Evolutionary conservation across 805 yeast genomes (phyloP).

Genomic region (Brettanomyces anomalus): DNA sequence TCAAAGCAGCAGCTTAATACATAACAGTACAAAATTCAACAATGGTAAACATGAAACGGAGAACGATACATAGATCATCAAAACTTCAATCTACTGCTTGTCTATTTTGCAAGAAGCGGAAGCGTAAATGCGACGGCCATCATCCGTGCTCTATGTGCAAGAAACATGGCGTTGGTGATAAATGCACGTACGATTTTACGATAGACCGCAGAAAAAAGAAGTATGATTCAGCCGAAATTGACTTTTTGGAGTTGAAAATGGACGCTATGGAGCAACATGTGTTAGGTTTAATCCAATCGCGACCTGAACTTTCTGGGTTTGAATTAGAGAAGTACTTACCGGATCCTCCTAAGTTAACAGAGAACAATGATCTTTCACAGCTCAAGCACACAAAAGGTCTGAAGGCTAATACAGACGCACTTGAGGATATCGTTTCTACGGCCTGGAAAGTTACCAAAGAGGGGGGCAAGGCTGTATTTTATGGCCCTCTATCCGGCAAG

Average conservation of each 20-base stretch:
- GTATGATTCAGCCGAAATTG: constrained; percentile 24
- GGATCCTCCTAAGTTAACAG: constrained; percentile 10
- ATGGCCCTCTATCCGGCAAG: constrained; percentile 28
- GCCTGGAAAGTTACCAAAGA: constrained; percentile 26
- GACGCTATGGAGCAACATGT: constrained; percentile 21
- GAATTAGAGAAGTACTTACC: constrained; percentile 7
- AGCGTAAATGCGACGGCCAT: constrained; percentile 19
- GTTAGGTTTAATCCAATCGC: constrained; percentile 14
- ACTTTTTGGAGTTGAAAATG: constrained; percentile 21
- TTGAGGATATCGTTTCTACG: constrained; percentile 25
- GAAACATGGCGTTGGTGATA: constrained; percentile 9
- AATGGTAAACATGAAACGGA: too few species aligned
- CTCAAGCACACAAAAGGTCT: constrained; percentile 1
- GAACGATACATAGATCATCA: not conserved
- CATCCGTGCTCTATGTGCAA: constrained; percentile 18
- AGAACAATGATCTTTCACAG: constrained; percentile 5
- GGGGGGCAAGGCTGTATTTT: constrained; percentile 23
- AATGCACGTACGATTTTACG: constrained; percentile 16
- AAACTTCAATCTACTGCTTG: constrained; percentile 3
- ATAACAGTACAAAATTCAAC: too few species aligned
- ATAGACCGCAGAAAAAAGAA: constrained; percentile 23
- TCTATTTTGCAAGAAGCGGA: constrained; percentile 13
- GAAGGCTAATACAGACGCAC: constrained; percentile 19
- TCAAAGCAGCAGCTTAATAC: too few species aligned
- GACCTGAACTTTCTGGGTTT: constrained; percentile 11